Evolutionary conservation across 768 basidiomycete species (phyloP), one percentile per base, ranked within the genome.

Genomic region (Vishniacozyma victoriae): DNA sequence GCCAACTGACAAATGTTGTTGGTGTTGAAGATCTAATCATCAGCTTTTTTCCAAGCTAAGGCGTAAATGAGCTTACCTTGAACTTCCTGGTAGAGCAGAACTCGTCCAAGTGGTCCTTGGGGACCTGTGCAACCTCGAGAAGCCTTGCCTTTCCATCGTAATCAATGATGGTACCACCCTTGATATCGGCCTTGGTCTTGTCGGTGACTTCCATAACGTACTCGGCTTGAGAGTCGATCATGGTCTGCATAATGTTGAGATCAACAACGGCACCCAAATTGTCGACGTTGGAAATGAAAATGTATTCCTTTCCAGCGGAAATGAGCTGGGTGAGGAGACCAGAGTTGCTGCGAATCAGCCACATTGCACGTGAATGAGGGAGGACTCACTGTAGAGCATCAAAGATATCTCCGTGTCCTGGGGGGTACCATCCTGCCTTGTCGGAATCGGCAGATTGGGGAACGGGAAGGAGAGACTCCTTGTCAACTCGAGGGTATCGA

Each of bases 231-330:
- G 79, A 78, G 64, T 86, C 80, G 57, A 86, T 79, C 85, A 93
- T 90, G 71, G 90, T 83, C 59, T 75, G 70, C 48, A 88, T 76
- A 66, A 93, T 92, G 58, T 78, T 80, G 69, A 84, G 79, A 73
- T 89, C 87, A 64, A 87, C 87, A 55, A 85, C 83, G 55, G 90
- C 92, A 69, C 91, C 91, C 68, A 96, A 73, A 73, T 95, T 95
- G 75, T 95, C 92, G 39, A 90, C 90, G 79, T 96, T 96, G 73
- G 90, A 93, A 45, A 91, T 87, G 69, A 95, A 96, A 61, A 95
- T 81, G 75, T 93, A 96, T 75, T 96, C 89, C 73, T 93, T 95
- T 73, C 92, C 92, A 57, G 87, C 85, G 11, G 84, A 76, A 46
- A 96, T 75, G 35, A 96, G 80, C 74, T 87, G 84, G 68, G 93